phyloP scores from a whole-genome alignment of 2,329 filamentous ascomycete species.

The Geosmithia morbida region DNA sequence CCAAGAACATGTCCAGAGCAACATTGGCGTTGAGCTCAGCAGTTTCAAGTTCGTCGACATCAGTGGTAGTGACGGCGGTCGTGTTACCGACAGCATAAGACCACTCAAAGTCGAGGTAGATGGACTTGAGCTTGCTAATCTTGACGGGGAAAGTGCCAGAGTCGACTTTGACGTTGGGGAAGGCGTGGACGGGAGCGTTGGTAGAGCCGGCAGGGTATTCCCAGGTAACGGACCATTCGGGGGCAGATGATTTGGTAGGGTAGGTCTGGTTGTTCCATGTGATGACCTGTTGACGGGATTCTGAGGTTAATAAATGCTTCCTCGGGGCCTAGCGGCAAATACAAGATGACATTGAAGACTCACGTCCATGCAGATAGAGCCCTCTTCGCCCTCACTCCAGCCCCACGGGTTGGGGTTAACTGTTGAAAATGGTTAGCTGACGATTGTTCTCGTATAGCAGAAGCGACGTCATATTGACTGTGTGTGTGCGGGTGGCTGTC shows the following conservation, averaged over 20 bases:
- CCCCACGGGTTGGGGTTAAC: slow-evolving; percentile 45
- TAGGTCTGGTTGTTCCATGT: slow-evolving; percentile 35
- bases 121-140: slow-evolving; percentile 20
- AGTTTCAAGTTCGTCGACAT: slow-evolving; percentile 15
- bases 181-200: slow-evolving; percentile 35
- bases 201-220: slow-evolving; percentile 25
- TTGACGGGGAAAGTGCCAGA: slow-evolving; percentile 24
- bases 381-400: slow-evolving; percentile 19
- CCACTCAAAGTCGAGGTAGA: slow-evolving; percentile 33
- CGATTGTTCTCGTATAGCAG: not conserved
- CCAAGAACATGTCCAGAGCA: slow-evolving; percentile 44
- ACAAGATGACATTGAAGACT: slow-evolving; percentile 13
- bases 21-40: slow-evolving; percentile 37
- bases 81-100: slow-evolving; percentile 30
- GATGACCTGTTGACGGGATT: slow-evolving; percentile 21
- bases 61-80: slow-evolving; percentile 16
- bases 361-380: slow-evolving; percentile 37
- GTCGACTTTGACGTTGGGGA: slow-evolving; percentile 35
- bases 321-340: too few species aligned
- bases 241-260: slow-evolving; percentile 26
- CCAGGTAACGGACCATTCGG: slow-evolving; percentile 38
- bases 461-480: too few species aligned
- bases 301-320: not conserved
- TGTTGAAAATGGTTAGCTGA: slow-evolving; percentile 10
- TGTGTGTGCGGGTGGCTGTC: too few species aligned